A percentile compares a stretch with the other conserved stretches of the same genome.
Conservation (phyloP, 345 rosid species). For the Lepidium aucheri region DNA sequence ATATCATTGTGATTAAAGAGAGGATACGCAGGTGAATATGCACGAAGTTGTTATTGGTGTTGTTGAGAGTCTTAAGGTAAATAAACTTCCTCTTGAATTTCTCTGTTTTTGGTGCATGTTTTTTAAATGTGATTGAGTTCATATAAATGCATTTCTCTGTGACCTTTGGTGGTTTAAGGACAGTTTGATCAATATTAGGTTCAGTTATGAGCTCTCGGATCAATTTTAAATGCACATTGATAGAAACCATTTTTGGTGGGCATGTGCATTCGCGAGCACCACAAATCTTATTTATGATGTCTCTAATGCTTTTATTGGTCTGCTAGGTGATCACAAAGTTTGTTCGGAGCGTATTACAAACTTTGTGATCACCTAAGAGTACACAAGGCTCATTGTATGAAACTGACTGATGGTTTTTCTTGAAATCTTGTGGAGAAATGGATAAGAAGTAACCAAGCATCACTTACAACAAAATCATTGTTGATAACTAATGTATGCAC, state of each 20-base stretch:
- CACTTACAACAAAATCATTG: conserved; percentile 75
- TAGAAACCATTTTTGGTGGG: too few species aligned
- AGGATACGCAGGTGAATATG: conserved; percentile 86
- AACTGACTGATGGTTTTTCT: conserved; percentile 96
- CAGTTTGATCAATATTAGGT: background rate
- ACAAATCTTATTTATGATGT: background rate
- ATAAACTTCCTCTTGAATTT: background rate
- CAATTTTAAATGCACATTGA: background rate
- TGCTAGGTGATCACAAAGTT: conserved; percentile 93
- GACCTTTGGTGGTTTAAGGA: background rate
- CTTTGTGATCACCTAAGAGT: conserved; percentile 89
- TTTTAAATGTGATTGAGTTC: background rate
- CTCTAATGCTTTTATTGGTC: conserved; percentile 18
- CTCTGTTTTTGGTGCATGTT: background rate
- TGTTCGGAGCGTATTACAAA: conserved; percentile 94
- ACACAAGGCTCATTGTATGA: conserved; percentile 95
- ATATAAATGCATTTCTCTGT: background rate
- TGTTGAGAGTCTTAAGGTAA: conserved; percentile 93
- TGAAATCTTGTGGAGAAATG: conserved; percentile 82
- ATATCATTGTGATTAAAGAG: conserved; percentile 90
- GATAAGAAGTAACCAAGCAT: conserved; percentile 87
- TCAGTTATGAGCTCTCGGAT: background rate
- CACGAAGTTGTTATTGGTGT: conserved; percentile 98
- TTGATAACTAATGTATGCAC: conserved; percentile 97
- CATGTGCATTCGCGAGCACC: background rate